Evolutionary conservation across 805 yeast species (phyloP), one percentile per base, ranked within the genome.

Genomic region (Yarrowia sp.): DNA sequence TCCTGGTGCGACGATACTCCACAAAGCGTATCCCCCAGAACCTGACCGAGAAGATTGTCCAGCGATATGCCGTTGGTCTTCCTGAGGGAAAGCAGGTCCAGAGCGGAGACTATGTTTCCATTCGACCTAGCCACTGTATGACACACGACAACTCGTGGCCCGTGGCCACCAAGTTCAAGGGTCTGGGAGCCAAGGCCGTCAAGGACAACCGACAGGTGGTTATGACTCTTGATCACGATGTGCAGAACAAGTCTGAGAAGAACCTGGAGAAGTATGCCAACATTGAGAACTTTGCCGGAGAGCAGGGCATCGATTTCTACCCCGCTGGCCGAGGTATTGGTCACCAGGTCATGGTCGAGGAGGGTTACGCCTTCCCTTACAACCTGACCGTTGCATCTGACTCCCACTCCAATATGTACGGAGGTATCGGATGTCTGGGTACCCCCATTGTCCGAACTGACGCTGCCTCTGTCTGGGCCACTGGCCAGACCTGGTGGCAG

Each of bases 401-500:
- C 76, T 92, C 98, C 5, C 99, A 95, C 76, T 92, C 98, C 11
- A 95, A 95, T 76, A 95, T 97, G 38, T 95, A 95, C 74, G 99
- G 99, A 70, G 99, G 99, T 73, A 81, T 95, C 54, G 98, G 98
- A 19, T 81, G 96, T 22, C 79, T 95, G 66, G 99, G 99, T 62
- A 96, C 99, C 2, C 98, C 99, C 10, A 89, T 95, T 64, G 99
- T 95, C 65, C 85, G 99, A 77, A 95, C 99, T 0, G 99, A 95
- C 77, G 99, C 98, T 22, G 99, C 99, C 4, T 85, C 98, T 10
- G 93, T 95, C 69, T 95, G 99, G 99, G 98, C 99, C 12, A 95
- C 99, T 0, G 98, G 98, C 43, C 96, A 92, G 78, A 95, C 99
- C 3, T 95, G 99, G 99, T 95, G 99, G 99, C 99, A 96, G 83